A percentile compares a stretch with the other conserved stretches of the same genome.
Evolutionary conservation across 2,329 filamentous ascomycete species (phyloP).

Genomic region (Biscogniauxia sp.): DNA sequence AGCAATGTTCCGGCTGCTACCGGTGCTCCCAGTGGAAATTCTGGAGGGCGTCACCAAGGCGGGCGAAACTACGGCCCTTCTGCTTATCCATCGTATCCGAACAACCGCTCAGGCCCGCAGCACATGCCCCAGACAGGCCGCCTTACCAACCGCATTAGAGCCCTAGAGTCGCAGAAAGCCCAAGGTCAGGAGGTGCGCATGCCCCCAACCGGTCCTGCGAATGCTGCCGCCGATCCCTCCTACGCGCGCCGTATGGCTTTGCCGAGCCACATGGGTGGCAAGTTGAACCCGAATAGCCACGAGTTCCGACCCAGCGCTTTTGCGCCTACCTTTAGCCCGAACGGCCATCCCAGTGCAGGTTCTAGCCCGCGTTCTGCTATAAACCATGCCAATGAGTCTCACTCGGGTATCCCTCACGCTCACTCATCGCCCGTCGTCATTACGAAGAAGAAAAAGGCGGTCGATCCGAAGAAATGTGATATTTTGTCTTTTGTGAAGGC

Average conservation of each 20-base stretch:
- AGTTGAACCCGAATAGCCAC: conserved; percentile 63
- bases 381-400: conserved; percentile 45
- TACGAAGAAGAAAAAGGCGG: conserved; percentile 67
- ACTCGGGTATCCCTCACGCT: conserved; percentile 26
- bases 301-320: conserved; percentile 87
- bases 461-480: conserved; percentile 68
- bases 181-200: conserved; percentile 59
- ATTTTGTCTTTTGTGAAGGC: conserved; percentile 55
- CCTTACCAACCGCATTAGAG: conserved; percentile 50
- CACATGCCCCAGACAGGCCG: conserved; percentile 41
- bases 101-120: conserved; percentile 44
- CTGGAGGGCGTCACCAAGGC: conserved; percentile 42
- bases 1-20: conserved; percentile 23
- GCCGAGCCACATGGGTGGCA: conserved; percentile 51
- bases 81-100: conserved; percentile 46
- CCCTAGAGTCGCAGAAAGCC: conserved; percentile 51
- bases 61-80: conserved; percentile 50
- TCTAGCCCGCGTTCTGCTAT: conserved; percentile 69
- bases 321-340: conserved; percentile 78
- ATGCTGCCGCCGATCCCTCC: conserved; percentile 48
- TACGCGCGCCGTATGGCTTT: conserved; percentile 54
- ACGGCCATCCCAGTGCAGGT: conserved; percentile 58
- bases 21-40: conserved; percentile 17
- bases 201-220: conserved; percentile 72
- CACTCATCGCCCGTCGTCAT: conserved; percentile 49